phyloP scores from a whole-genome alignment of 352 stramenopile species.

The Sclerospora graminicola region DNA sequence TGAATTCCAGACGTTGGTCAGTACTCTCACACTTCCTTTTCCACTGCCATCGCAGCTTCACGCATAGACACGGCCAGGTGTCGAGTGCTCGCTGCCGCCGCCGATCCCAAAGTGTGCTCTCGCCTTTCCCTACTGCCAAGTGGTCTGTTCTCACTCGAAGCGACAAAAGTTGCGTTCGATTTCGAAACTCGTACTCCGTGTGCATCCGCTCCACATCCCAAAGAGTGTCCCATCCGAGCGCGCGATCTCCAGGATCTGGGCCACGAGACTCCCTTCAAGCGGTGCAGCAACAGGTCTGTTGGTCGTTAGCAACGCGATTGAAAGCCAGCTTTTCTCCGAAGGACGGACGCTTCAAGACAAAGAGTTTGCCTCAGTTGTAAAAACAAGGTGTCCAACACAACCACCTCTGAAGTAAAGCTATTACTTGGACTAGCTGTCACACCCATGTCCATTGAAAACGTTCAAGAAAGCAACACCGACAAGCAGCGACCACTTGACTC shows the following conservation, averaged over 20 bases:
- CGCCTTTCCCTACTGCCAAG: slow-evolving; percentile 6
- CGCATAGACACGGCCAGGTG: slow-evolving; percentile 1
- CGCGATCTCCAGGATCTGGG: slow-evolving; percentile 12
- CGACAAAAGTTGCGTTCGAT: slow-evolving; percentile 12
- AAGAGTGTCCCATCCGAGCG: slow-evolving; percentile 20
- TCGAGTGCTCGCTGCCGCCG: not conserved
- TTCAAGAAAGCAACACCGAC: slow-evolving; percentile 11
- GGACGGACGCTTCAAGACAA: slow-evolving; percentile 5
- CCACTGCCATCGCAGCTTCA: not conserved
- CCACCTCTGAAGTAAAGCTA: not conserved
- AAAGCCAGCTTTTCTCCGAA: slow-evolving; percentile 9
- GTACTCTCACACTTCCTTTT: slow-evolving; percentile 25
- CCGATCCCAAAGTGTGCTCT: slow-evolving; percentile 13
- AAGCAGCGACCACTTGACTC: slow-evolving; percentile 3
- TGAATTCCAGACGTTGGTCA: too few relatives aligned
- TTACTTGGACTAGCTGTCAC: not conserved
- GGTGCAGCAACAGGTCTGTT: slow-evolving; percentile 11
- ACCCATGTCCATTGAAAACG: slow-evolving; percentile 39
- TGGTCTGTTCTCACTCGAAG: slow-evolving; percentile 12
- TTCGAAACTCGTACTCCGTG: slow-evolving; percentile 10
- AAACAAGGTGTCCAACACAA: slow-evolving; percentile 13
- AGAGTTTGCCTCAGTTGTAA: slow-evolving; percentile 21
- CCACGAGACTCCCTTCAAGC: slow-evolving; percentile 21
- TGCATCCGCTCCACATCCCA: slow-evolving; percentile 20
- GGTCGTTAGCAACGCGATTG: slow-evolving; percentile 10